Conservation (phyloP, 495 filamentous ascomycete genomes). For the Penicillium lagena region DNA sequence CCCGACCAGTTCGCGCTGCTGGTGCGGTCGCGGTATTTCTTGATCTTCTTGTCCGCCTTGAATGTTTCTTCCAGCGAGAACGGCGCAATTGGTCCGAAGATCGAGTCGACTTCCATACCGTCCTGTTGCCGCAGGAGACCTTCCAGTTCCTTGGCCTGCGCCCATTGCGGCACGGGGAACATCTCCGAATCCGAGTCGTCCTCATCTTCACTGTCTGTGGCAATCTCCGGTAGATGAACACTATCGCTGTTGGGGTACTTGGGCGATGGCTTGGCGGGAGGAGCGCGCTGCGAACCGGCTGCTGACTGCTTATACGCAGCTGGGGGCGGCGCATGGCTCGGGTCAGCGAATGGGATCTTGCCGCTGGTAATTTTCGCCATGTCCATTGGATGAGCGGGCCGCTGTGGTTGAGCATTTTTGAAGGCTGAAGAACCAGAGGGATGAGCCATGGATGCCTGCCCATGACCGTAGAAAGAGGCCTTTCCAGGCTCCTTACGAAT, state of each 20-base stretch:
- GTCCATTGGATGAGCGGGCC: slow-evolving; percentile 62
- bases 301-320: slow-evolving; percentile 53
- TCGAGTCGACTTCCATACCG: slow-evolving; percentile 70
- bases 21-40: slow-evolving; percentile 79
- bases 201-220: slow-evolving; percentile 80
- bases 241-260: slow-evolving; percentile 72
- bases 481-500: slow-evolving; percentile 64
- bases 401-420: slow-evolving; percentile 41
- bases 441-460: slow-evolving; percentile 44
- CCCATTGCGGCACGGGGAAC: slow-evolving; percentile 71
- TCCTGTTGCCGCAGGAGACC: slow-evolving; percentile 68
- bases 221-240: slow-evolving; percentile 83
- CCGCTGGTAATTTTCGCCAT: slow-evolving; percentile 78
- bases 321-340: slow-evolving; percentile 40
- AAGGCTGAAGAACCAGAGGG: slow-evolving; percentile 32
- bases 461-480: slow-evolving; percentile 58
- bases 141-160: slow-evolving; percentile 72
- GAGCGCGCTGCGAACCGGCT: slow-evolving; percentile 34
- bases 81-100: slow-evolving; percentile 83
- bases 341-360: slow-evolving; percentile 83
- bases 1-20: slow-evolving; percentile 90
- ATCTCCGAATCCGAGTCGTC: slow-evolving; percentile 53
- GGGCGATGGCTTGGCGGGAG: slow-evolving; percentile 60
- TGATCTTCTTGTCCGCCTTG: slow-evolving; percentile 67
- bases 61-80: slow-evolving; percentile 96